phyloP scores from a whole-genome alignment of 345 rosid genomes.

The Murraya paniculata region DNA sequence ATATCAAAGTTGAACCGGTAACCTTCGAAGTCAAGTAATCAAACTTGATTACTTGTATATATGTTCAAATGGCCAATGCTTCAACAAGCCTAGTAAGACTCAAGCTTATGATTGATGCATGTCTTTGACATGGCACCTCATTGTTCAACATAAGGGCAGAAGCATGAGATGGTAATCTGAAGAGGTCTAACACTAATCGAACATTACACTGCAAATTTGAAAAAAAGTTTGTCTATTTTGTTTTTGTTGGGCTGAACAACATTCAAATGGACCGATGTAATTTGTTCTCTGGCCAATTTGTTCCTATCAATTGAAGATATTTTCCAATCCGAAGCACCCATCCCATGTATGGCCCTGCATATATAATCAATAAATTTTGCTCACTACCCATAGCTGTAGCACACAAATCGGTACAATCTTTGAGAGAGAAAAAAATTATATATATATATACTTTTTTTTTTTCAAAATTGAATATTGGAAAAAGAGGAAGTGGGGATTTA shows the following conservation, averaged over 20 bases:
- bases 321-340: background rate
- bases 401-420: background rate
- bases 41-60: background rate
- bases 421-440: background rate
- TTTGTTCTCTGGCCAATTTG: background rate
- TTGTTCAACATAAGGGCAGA: too few species aligned
- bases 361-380: background rate
- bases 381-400: background rate
- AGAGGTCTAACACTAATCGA: too few species aligned
- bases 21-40: background rate
- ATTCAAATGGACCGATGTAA: background rate
- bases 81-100: background rate
- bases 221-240: too few species aligned
- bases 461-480: constrained; percentile 9
- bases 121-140: background rate
- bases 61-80: background rate
- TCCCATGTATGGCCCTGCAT: background rate
- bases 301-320: background rate
- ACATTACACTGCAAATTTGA: too few species aligned
- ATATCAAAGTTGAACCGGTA: background rate
- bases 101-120: background rate
- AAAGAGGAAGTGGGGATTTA: constrained; percentile 24
- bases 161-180: background rate
- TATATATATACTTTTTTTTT: too few species aligned
- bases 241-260: background rate